Conservation (phyloP, 23 red algal species). For the Gracilaria domingensis region DNA sequence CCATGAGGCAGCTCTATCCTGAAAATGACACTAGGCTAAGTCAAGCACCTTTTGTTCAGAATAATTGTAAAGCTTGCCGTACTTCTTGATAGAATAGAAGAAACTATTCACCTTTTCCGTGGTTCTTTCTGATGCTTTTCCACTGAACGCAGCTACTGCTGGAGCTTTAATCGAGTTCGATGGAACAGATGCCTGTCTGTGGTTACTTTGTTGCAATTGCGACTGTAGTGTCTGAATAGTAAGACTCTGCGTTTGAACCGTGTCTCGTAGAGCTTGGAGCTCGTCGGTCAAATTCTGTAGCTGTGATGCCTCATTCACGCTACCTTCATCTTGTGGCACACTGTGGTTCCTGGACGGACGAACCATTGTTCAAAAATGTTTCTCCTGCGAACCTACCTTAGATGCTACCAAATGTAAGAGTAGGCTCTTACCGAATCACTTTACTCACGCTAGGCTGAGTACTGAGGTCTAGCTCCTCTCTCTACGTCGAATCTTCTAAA, state of each 20-base stretch:
- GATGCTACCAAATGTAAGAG: slow-evolving; percentile 1
- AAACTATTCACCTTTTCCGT: not conserved
- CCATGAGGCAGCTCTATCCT: slow-evolving; percentile 21
- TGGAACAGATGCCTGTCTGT: too few relatives aligned
- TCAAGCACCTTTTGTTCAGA: slow-evolving; percentile 6
- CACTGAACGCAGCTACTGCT: not conserved
- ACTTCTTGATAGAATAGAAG: not conserved
- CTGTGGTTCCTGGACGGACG: too few relatives aligned
- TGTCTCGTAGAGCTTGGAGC: not conserved
- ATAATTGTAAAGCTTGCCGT: slow-evolving; percentile 41
- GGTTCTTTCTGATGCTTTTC: too few relatives aligned
- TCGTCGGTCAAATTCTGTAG: not conserved
- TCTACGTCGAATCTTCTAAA: not conserved
- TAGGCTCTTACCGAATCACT: not conserved
- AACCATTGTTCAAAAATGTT: too few relatives aligned
- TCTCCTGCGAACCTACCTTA: too few relatives aligned
- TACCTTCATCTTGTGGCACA: not conserved
- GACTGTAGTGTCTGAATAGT: too few relatives aligned
- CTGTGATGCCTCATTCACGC: too few relatives aligned
- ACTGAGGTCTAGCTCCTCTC: not conserved
- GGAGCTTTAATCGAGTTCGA: not conserved
- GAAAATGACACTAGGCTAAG: not conserved
- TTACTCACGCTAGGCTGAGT: not conserved
- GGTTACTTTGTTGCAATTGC: too few relatives aligned
- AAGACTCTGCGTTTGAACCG: too few relatives aligned